A percentile compares a stretch with the other conserved stretches of the same genome.
Conservation (phyloP, 2,329 filamentous ascomycete species). For the Fusarium sp. region DNA sequence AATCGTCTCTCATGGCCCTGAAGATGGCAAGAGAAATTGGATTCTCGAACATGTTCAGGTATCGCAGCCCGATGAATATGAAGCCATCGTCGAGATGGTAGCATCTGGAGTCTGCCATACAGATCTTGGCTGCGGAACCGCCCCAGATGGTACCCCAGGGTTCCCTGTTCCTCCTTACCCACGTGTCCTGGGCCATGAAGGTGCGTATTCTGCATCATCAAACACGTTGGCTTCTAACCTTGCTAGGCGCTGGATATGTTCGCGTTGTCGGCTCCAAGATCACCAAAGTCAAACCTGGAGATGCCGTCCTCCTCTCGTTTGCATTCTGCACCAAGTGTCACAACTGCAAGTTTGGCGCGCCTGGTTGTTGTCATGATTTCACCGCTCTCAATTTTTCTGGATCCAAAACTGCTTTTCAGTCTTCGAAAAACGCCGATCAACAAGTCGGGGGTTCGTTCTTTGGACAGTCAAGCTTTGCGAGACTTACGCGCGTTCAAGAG, state of each 20-base stretch:
- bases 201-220: rapidly evolving
- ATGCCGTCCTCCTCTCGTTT: background rate
- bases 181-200: background rate
- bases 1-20: background rate
- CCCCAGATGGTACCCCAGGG: background rate
- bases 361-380: background rate
- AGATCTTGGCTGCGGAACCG: background rate
- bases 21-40: background rate
- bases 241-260: background rate
- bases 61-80: background rate
- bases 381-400: background rate
- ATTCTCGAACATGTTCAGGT: background rate
- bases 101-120: background rate
- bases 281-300: background rate
- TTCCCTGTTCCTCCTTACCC: background rate
- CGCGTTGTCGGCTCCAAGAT: background rate
- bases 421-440: background rate
- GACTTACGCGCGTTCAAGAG: background rate
- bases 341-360: background rate
- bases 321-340: background rate
- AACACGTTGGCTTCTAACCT: background rate
- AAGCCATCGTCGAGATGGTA: background rate
- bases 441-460: background rate
- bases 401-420: background rate
- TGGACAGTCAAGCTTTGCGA: background rate